phyloP scores from a whole-genome alignment of 441 rosid genomes.

The California macrophylla region DNA sequence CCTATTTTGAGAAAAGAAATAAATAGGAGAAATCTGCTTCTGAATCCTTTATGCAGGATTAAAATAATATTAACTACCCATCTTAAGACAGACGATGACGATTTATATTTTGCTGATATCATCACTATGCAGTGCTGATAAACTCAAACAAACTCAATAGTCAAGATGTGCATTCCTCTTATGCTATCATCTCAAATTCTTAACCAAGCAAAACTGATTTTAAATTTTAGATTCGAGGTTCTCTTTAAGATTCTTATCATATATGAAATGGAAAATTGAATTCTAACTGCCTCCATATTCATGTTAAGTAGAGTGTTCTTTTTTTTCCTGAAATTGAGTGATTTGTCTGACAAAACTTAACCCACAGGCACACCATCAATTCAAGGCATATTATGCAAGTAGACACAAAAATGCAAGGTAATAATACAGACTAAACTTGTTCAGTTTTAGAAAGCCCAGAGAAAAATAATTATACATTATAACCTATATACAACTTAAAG shows the following conservation, averaged over 20 bases:
- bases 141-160: not conserved
- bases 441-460: not conserved
- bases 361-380: not conserved
- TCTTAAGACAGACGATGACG: not conserved
- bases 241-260: not conserved
- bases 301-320: not conserved
- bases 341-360: not conserved
- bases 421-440: not conserved
- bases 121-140: not conserved
- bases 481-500: not conserved
- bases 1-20: constrained; percentile 8
- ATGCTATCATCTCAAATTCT: not conserved
- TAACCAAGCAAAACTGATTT: not conserved
- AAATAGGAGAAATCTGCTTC: not conserved
- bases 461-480: not conserved
- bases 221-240: not conserved
- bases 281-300: not conserved
- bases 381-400: not conserved
- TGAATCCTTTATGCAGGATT: too few relatives aligned
- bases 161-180: not conserved
- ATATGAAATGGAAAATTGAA: not conserved
- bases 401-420: not conserved
- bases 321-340: too few relatives aligned
- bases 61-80: not conserved
- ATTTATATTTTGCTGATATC: not conserved